Evolutionary conservation across 1,284 basidiomycete genomes (phyloP).

Genomic region (Apiotrichum mycotoxinovorans): DNA sequence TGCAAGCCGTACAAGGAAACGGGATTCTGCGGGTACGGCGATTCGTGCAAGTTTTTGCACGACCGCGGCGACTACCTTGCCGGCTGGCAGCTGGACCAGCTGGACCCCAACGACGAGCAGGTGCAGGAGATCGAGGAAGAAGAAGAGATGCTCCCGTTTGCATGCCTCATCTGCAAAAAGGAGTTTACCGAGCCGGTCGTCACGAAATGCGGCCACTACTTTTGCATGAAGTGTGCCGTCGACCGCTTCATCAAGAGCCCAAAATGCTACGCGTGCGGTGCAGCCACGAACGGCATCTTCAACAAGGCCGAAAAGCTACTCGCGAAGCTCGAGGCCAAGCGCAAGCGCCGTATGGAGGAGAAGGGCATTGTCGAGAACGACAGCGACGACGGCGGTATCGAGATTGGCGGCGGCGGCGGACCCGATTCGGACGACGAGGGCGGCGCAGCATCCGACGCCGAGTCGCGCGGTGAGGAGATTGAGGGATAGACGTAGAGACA

Average conservation of each 20-base stretch:
- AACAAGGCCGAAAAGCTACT: constrained; percentile 51
- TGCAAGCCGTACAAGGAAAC: constrained; percentile 99
- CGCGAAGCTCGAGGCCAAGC: constrained; percentile 47
- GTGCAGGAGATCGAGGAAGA: constrained; percentile 61
- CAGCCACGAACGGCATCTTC: constrained; percentile 86
- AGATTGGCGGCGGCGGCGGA: constrained; percentile 33
- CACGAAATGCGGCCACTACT: constrained; percentile 96
- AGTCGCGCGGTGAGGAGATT: constrained; percentile 1
- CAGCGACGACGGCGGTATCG: constrained; percentile 35
- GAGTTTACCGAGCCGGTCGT: constrained; percentile 92
- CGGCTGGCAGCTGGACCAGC: constrained; percentile 91
- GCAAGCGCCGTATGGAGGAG: constrained; percentile 38
- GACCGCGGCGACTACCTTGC: constrained; percentile 78
- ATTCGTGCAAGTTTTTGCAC: constrained; percentile 95
- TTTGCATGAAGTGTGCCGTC: constrained; percentile 85
- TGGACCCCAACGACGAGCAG: constrained; percentile 50
- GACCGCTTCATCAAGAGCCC: constrained; percentile 89
- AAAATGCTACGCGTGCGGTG: constrained; percentile 92
- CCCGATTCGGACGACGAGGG: constrained; percentile 28
- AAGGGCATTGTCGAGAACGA: constrained; percentile 35
- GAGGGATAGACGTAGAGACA: background rate
- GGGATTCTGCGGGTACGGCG: constrained; percentile 97
- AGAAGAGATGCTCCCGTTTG: constrained; percentile 89
- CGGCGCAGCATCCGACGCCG: constrained; percentile 11
- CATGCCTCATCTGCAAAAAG: constrained; percentile 92